Base-by-base conservation (phyloP, 345 rosid genomes). In the Aegle marmelos region DNA sequence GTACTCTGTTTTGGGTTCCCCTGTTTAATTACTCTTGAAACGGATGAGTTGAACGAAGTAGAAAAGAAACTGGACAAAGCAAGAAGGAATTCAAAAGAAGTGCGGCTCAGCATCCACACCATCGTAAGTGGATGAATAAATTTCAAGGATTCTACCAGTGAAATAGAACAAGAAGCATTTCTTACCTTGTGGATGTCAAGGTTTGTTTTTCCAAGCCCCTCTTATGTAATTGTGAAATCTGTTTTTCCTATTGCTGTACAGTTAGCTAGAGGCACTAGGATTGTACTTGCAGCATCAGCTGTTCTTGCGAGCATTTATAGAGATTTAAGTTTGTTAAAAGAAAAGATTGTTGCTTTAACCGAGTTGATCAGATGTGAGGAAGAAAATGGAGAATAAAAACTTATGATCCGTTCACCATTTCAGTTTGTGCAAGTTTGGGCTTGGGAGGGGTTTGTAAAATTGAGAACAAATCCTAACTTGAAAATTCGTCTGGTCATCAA, bases 261-360 rank as follows among this genome's bases (percentile, higher is more conserved):
- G 62, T 68, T 88, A 75, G 91, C 88, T 63, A 74, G 76, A 53
- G 89, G 86, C 37, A 80, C 27, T 19, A 82, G 80, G 78, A 74
- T 88, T 45, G 88, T 84, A 36, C 85, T 88, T 41, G 88, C 86
- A 33, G 88, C 85, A 33, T 87, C 87, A 1, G 81, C 82, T n/a
- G 80, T 86, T 31, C 82, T 86, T 14, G 89, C 91, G 34, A 72
- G 57, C 24, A 80, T 88, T 74, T 85, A 85, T 34, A 69, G 75
- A 39, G 87, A 88, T 59, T 54, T 86, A 78, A 80, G 74, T 48
- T 10, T n/a, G 63, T 63, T 80, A 60, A 86, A 80, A 36, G 75
- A 56, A 75, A 39, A 33, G 2, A 72, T 80, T 31, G 73, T 70
- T 50, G 63, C 57, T 31, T 70, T 64, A 21, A 31, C 75, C n/a